Conservation (phyloP, 257 asterid species). For the Solanum bukasovii region DNA sequence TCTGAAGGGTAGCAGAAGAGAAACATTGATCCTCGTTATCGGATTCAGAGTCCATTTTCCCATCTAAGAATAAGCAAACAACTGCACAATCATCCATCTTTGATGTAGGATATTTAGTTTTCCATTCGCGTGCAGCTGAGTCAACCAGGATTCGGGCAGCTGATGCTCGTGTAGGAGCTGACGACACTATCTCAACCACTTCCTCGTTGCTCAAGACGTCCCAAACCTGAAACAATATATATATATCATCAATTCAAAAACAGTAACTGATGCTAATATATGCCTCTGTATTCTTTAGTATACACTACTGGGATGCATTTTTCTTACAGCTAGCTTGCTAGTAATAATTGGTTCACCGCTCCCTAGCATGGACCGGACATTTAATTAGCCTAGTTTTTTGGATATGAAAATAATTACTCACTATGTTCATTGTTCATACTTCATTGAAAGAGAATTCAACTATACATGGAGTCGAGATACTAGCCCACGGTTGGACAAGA, state of each 20-base stretch:
- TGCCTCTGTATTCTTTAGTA: neutral
- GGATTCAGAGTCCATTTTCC: conserved; percentile 86
- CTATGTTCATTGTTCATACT: neutral
- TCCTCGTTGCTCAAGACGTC: conserved; percentile 93
- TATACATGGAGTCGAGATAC: neutral
- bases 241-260: neutral
- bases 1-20: conserved; percentile 66
- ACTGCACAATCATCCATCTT: conserved; percentile 98
- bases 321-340: neutral
- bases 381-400: neutral
- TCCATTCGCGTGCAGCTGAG: conserved; percentile 90
- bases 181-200: conserved; percentile 75
- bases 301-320: neutral
- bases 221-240: conserved; percentile 36
- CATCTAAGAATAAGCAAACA: conserved; percentile 73
- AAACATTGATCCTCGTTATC: conserved; percentile 75
- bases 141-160: conserved; percentile 78
- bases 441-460: neutral
- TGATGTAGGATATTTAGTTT: conserved; percentile 82
- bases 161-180: conserved; percentile 66
- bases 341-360: neutral
- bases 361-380: neutral
- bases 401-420: neutral
- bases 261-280: neutral
- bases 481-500: neutral